Conservation (phyloP, 164 flowering plant genomes). For the Brasenia schreberi region DNA sequence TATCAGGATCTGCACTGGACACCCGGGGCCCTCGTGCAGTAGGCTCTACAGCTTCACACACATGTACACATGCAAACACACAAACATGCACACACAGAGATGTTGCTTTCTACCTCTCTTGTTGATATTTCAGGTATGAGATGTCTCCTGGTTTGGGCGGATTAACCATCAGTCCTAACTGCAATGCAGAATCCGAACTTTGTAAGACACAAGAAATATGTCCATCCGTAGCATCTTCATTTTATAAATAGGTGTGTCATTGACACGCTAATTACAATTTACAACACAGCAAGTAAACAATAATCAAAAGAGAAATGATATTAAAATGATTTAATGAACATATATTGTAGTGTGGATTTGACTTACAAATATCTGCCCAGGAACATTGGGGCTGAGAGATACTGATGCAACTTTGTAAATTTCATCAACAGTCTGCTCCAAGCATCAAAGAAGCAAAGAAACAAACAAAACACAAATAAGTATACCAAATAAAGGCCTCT, state of each 20-base stretch:
- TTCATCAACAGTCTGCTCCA: constrained; percentile 89
- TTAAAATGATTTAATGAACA: too few relatives aligned
- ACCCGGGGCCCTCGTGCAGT: too few relatives aligned
- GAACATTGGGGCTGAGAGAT: constrained; percentile 94
- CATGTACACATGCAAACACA: too few relatives aligned
- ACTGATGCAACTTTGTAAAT: constrained; percentile 88
- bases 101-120: constrained; percentile 46
- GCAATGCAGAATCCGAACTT: constrained; percentile 8
- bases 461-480: background rate
- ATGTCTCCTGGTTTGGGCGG: constrained; percentile 96
- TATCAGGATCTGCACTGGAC: too few relatives aligned
- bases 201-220: background rate
- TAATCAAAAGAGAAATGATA: too few relatives aligned
- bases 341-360: background rate
- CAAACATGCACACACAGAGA: background rate
- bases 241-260: background rate
- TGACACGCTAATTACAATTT: background rate
- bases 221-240: background rate
- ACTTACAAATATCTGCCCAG: constrained; percentile 94
- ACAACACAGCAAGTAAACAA: too few relatives aligned
- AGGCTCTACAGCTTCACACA: too few relatives aligned
- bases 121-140: constrained; percentile 50
- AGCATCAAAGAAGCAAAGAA: constrained; percentile 9
- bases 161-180: constrained; percentile 93
- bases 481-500: background rate